A percentile compares a stretch with the other conserved stretches of the same genome.
Evolutionary conservation across 352 stramenopile genomes (phyloP).

Genomic region (Halophytophthora polymorphica): DNA sequence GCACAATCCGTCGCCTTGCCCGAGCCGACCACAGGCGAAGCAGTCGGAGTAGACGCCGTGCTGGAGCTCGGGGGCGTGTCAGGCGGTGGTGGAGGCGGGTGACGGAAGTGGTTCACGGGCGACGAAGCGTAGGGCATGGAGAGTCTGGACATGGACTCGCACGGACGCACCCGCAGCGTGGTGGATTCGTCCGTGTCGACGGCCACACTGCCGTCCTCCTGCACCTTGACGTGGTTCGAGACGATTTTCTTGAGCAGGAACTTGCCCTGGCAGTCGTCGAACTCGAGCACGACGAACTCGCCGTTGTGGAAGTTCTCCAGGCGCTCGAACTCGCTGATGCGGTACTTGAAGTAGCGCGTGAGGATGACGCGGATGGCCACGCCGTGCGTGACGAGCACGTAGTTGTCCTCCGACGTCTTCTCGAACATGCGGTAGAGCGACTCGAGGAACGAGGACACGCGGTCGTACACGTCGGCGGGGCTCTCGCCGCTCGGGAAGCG

Average conservation of each 20-base stretch:
- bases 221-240: conserved; percentile 50
- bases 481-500: conserved; percentile 86
- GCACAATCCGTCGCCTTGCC: conserved; percentile 1
- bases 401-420: conserved; percentile 73
- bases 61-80: conserved; percentile 29
- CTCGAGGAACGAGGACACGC: conserved; percentile 86
- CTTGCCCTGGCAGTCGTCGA: conserved; percentile 53
- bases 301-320: conserved; percentile 85
- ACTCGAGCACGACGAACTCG: conserved; percentile 80
- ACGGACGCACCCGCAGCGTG: conserved; percentile 46
- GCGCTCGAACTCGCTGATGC: conserved; percentile 81
- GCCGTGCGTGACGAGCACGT: conserved; percentile 85
- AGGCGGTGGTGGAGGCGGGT: conserved; percentile 33
- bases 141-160: conserved; percentile 39
- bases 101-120: conserved; percentile 63
- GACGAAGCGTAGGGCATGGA: conserved; percentile 58
- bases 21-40: conserved; percentile 12
- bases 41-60: conserved; percentile 26
- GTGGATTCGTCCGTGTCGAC: conserved; percentile 47
- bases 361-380: conserved; percentile 87
- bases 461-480: conserved; percentile 85
- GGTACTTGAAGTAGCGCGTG: conserved; percentile 88
- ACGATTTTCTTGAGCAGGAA: conserved; percentile 71
- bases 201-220: conserved; percentile 36
- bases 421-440: conserved; percentile 86